A percentile compares a stretch with the other conserved stretches of the same genome.
Evolutionary conservation across 306 rosid species (phyloP).

Genomic region (Senna siamea): DNA sequence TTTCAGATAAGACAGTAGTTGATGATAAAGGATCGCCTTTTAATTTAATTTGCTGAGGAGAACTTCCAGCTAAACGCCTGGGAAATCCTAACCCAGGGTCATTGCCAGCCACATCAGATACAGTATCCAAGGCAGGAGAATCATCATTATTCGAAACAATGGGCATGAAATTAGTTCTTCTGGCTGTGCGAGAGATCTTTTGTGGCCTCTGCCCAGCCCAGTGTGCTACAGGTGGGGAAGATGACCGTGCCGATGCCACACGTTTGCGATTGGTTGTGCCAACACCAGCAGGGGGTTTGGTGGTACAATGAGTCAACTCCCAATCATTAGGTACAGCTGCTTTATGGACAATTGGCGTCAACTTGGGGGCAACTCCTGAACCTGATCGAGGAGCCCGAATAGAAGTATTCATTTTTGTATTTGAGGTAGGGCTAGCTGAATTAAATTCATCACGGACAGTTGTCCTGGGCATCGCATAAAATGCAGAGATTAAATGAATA

Average conservation of each 20-base stretch:
- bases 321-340: conserved; percentile 81
- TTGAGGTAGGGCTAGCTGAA: conserved; percentile 82
- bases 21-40: conserved; percentile 83
- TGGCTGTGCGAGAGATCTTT: conserved; percentile 94
- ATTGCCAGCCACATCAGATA: conserved; percentile 73
- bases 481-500: conserved; percentile 36
- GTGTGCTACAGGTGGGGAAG: conserved; percentile 89
- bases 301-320: conserved; percentile 76
- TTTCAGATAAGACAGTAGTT: conserved; percentile 78
- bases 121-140: conserved; percentile 65
- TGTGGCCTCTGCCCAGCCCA: conserved; percentile 93
- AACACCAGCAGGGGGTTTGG: conserved; percentile 81
- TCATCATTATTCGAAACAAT: conserved; percentile 79
- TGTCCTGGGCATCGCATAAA: conserved; percentile 56
- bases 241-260: conserved; percentile 68
- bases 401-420: conserved; percentile 70
- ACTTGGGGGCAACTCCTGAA: conserved; percentile 78
- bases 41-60: conserved; percentile 81
- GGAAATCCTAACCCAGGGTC: conserved; percentile 73
- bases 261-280: conserved; percentile 89
- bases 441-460: conserved; percentile 82
- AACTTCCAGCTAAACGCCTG: conserved; percentile 71
- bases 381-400: conserved; percentile 93
- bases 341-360: conserved; percentile 85
- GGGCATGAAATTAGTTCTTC: conserved; percentile 83